phyloP scores from a whole-genome alignment of 106 monocot species.

The Narthecium ossifragum region DNA sequence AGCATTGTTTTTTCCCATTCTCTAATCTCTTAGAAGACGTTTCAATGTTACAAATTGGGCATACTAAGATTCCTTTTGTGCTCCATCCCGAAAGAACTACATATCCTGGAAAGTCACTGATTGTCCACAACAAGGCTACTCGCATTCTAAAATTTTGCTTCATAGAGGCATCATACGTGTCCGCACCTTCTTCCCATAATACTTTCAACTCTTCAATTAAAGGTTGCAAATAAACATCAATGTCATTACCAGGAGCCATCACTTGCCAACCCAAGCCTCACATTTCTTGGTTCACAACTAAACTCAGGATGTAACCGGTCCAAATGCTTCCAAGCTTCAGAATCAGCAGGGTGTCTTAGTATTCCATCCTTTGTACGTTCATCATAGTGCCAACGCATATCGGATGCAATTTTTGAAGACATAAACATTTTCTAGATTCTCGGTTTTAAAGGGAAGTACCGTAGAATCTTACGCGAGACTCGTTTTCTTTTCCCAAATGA shows the following conservation, averaged over 20 bases:
- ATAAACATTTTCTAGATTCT: too few species aligned
- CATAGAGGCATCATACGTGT: conserved; percentile 8
- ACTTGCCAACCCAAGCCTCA: conserved; percentile 8
- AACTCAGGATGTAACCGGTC: neutral
- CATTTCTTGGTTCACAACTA: neutral
- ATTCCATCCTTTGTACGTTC: neutral
- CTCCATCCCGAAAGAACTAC: conserved; percentile 11
- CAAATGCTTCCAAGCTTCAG: neutral
- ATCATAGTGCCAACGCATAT: too few species aligned
- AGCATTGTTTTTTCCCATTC: conserved; percentile 4
- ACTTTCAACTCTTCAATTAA: conserved; percentile 6
- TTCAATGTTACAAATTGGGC: conserved; percentile 1
- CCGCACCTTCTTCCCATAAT: neutral
- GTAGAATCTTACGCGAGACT: too few species aligned
- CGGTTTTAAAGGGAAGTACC: too few species aligned
- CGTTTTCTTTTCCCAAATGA: too few species aligned
- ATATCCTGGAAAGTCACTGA: conserved; percentile 16
- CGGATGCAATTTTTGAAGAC: too few species aligned
- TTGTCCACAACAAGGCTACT: conserved; percentile 5
- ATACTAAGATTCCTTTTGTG: conserved; percentile 11
- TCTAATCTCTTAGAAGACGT: neutral
- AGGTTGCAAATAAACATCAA: conserved; percentile 11
- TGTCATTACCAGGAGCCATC: conserved; percentile 7
- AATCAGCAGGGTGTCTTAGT: neutral
- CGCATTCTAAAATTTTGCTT: conserved; percentile 12